phyloP scores from a whole-genome alignment of 2,329 filamentous ascomycete genomes.

The Ophiostoma angusticollis region DNA sequence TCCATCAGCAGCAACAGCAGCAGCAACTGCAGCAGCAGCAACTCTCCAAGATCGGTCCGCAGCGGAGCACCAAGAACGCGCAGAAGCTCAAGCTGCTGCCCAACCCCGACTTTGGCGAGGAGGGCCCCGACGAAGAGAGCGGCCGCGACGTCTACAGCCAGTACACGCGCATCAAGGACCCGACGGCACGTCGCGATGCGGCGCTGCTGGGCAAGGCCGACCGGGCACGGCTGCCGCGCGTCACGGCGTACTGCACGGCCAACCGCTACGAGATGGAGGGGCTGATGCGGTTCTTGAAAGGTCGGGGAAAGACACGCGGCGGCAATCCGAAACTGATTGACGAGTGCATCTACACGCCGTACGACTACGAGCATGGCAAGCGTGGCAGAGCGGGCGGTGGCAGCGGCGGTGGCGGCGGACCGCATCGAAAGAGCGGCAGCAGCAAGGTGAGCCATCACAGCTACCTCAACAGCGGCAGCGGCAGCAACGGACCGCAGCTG shows the following conservation, averaged over 20 bases:
- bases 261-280: slow-evolving; percentile 84
- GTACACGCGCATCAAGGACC: slow-evolving; percentile 95
- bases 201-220: slow-evolving; percentile 89
- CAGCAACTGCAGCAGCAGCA: slow-evolving; percentile 15
- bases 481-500: background rate
- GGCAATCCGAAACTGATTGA: slow-evolving; percentile 87
- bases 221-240: slow-evolving; percentile 69
- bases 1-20: background rate
- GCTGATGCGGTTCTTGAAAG: slow-evolving; percentile 83
- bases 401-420: slow-evolving; percentile 20
- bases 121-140: slow-evolving; percentile 72
- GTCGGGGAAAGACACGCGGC: slow-evolving; percentile 61
- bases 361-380: slow-evolving; percentile 46
- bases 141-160: slow-evolving; percentile 94
- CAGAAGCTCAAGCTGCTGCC: slow-evolving; percentile 97
- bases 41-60: slow-evolving; percentile 71
- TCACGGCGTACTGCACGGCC: slow-evolving; percentile 94
- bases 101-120: slow-evolving; percentile 70
- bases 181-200: slow-evolving; percentile 81
- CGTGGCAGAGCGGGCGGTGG: slow-evolving; percentile 21
- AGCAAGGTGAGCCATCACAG: slow-evolving; percentile 6
- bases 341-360: slow-evolving; percentile 94
- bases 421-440: background rate
- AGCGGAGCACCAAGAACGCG: slow-evolving; percentile 86
- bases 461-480: slow-evolving; percentile 2